phyloP scores from a whole-genome alignment of 208 protist genomes.

The Naegleria lovaniensis region DNA sequence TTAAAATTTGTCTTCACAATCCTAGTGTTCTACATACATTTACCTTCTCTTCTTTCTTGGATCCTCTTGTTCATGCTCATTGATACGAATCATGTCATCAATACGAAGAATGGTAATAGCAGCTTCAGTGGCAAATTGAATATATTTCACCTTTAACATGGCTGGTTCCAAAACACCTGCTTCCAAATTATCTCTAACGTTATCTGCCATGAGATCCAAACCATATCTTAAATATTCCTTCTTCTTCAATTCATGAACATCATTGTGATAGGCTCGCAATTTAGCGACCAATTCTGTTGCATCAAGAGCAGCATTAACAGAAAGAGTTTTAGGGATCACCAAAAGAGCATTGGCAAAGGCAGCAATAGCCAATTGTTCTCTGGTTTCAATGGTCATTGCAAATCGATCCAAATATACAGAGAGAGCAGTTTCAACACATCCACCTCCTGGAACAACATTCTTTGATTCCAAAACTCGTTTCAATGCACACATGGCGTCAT shows the following conservation, averaged over 20 bases:
- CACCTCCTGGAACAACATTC: constrained; percentile 94
- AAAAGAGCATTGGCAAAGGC: constrained; percentile 96
- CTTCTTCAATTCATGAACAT: constrained; percentile 52
- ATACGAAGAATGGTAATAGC: constrained; percentile 99
- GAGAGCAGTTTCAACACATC: constrained; percentile 95
- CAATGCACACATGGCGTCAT: constrained; percentile 98
- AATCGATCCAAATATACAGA: constrained; percentile 97
- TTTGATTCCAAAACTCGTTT: constrained; percentile 94
- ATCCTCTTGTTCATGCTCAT: constrained; percentile 55
- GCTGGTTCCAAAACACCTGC: constrained; percentile 98
- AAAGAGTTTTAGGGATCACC: constrained; percentile 97
- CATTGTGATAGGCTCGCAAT: constrained; percentile 90
- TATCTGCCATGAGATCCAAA: constrained; percentile 88
- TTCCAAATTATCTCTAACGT: constrained; percentile 89
- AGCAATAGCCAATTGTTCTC: constrained; percentile 97
- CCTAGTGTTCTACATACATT: neutral
- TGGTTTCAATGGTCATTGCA: constrained; percentile 85
- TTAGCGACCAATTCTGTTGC: constrained; percentile 95
- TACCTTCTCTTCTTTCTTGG: neutral
- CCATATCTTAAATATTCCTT: constrained; percentile 65
- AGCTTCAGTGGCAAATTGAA: constrained; percentile 99
- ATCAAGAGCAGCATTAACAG: constrained; percentile 96
- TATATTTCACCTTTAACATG: constrained; percentile 95
- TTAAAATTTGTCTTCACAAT: no score
- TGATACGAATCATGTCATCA: constrained; percentile 97